These are phyloP conservation scores for Aschersonia sp. DNA, from an alignment of 2,329 filamentous ascomycete species.

Conservation along the genomic window DNA sequence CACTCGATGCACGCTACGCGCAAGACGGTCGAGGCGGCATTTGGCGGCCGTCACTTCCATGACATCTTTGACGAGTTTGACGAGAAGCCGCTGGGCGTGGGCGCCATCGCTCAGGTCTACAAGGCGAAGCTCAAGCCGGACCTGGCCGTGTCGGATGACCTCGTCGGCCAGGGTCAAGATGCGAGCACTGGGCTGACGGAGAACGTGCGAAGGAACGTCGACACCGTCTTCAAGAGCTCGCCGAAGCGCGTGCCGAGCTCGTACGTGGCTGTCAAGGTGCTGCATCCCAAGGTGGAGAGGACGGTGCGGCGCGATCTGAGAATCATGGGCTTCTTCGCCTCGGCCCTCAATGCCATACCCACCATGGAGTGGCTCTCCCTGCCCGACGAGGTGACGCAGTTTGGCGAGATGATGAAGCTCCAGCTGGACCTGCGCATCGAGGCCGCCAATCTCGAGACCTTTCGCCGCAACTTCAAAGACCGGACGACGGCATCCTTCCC, in stretches of 20 bases:
- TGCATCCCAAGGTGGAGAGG: constrained; percentile 83
- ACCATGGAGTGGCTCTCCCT: constrained; percentile 96
- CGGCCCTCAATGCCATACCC: constrained; percentile 69
- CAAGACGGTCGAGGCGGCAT: constrained; percentile 65
- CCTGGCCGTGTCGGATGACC: constrained; percentile 47
- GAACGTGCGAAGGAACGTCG: constrained; percentile 68
- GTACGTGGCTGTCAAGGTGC: constrained; percentile 90
- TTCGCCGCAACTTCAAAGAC: constrained; percentile 80
- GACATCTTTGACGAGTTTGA: constrained; percentile 96
- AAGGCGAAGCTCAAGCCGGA: constrained; percentile 80
- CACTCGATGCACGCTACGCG: constrained; percentile 75
- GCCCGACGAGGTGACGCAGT: constrained; percentile 85
- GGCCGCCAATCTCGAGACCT: constrained; percentile 74
- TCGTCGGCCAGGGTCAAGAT: constrained; percentile 26
- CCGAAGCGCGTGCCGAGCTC: constrained; percentile 76
- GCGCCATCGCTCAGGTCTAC: constrained; percentile 96
- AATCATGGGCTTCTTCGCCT: constrained; percentile 90
- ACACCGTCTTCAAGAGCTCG: constrained; percentile 72
- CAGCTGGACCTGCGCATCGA: constrained; percentile 93
- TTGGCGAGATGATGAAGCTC: constrained; percentile 98
- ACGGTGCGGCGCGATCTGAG: constrained; percentile 79
- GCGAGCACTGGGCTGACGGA: constrained; percentile 37
- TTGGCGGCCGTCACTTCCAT: constrained; percentile 64
- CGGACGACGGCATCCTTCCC: constrained; percentile 94
- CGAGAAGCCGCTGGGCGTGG: constrained; percentile 77